These are phyloP conservation scores for Eimeria necatrix DNA, from an alignment of 169 alveolate genomes.

Conservation along the genomic window DNA sequence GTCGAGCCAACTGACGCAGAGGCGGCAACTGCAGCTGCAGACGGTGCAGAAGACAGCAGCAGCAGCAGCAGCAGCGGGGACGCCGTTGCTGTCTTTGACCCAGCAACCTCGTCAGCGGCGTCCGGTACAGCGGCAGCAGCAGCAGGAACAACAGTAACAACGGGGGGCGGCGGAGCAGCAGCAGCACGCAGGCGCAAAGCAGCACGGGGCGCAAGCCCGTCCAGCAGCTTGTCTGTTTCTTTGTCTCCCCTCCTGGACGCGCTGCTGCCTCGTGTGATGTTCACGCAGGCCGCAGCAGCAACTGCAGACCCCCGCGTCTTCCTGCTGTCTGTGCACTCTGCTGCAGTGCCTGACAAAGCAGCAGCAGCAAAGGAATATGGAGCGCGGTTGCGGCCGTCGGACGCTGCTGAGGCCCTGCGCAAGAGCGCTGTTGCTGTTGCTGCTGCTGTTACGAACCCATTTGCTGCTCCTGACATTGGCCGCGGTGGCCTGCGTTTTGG, in stretches of 20 bases:
- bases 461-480: background rate
- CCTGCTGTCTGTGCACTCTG: conserved; percentile 42
- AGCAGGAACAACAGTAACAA: conserved; percentile 49
- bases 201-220: conserved; percentile 11
- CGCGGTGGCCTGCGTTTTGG: background rate
- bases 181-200: background rate
- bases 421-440: conserved; percentile 5
- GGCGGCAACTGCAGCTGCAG: background rate
- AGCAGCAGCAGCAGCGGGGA: conserved; percentile 27
- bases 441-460: background rate
- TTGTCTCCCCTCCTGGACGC: conserved; percentile 58
- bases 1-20: background rate
- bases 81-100: background rate
- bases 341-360: background rate
- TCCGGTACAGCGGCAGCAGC: conserved; percentile 19
- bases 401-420: conserved; percentile 5
- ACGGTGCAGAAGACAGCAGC: background rate
- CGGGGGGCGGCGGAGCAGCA: background rate
- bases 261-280: conserved; percentile 20
- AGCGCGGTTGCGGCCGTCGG: background rate
- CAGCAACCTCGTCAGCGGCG: conserved; percentile 25
- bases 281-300: conserved; percentile 54
- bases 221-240: background rate
- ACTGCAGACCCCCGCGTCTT: conserved; percentile 74
- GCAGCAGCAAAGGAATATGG: background rate